Conservation (phyloP, 768 basidiomycete genomes). For the Coprinopsis cinerea region DNA sequence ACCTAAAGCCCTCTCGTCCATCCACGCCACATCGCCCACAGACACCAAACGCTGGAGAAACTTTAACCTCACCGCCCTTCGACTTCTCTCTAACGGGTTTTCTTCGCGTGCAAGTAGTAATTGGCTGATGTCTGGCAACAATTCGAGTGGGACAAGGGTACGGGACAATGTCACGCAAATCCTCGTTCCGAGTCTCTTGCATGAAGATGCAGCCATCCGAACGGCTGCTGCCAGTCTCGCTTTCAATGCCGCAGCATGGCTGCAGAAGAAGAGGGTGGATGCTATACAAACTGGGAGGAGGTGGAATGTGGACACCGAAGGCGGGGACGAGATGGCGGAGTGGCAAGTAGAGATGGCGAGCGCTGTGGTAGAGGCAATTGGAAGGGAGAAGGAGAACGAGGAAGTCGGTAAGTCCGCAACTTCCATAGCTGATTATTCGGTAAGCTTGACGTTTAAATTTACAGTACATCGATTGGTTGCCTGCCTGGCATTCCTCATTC, state of each 20-base stretch:
- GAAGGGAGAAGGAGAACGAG: conserved; percentile 63
- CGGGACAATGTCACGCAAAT: conserved; percentile 40
- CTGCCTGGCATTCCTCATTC: conserved; percentile 69
- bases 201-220: conserved; percentile 61
- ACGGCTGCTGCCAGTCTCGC: conserved; percentile 78
- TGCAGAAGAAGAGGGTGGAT: conserved; percentile 58
- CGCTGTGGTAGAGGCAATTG: conserved; percentile 76
- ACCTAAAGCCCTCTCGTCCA: conserved; percentile 31
- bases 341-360: conserved; percentile 84
- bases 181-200: conserved; percentile 62
- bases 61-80: conserved; percentile 59
- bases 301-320: conserved; percentile 25
- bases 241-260: conserved; percentile 64
- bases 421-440: conserved; percentile 26
- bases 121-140: conserved; percentile 24
- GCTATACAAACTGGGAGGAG: conserved; percentile 24
- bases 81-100: conserved; percentile 66
- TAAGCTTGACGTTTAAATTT: too few species aligned
- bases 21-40: conserved; percentile 25
- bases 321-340: conserved; percentile 60
- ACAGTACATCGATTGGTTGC: conserved; percentile 71
- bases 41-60: conserved; percentile 40
- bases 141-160: too few species aligned
- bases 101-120: conserved; percentile 41
- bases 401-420: conserved; percentile 63